These are phyloP conservation scores for Yamadazyma sp. DNA, from an alignment of 1,139 yeast species.

Conservation along the genomic window DNA sequence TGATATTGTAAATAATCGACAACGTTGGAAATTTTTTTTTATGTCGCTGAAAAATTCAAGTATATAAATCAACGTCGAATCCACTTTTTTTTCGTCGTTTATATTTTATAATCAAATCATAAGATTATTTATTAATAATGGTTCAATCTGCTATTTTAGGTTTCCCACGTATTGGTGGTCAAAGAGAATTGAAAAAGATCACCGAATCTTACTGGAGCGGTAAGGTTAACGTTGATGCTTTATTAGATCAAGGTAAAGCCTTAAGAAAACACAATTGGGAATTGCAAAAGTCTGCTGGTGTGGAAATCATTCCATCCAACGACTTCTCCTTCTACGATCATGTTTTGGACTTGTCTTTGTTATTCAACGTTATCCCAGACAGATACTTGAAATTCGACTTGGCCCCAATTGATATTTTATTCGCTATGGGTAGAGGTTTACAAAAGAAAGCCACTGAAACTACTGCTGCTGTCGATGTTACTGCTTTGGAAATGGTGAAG, in stretches of 20 bases:
- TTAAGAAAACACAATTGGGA: constrained; percentile 97
- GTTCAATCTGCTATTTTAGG: constrained; percentile 97
- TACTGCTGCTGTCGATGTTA: constrained; percentile 90
- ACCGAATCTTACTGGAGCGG: constrained; percentile 99
- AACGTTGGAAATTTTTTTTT: constrained; percentile 2
- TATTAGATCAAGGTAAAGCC: constrained; percentile 89
- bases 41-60: constrained; percentile 1
- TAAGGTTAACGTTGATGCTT: constrained; percentile 82
- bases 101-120: neutral
- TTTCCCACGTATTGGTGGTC: constrained; percentile 99
- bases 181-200: constrained; percentile 98
- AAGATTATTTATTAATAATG: constrained; percentile 42
- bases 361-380: constrained; percentile 95
- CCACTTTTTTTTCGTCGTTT: constrained; percentile 4
- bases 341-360: constrained; percentile 85
- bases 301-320: constrained; percentile 93
- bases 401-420: constrained; percentile 86
- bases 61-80: constrained; percentile 4
- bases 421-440: constrained; percentile 99
- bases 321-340: constrained; percentile 99
- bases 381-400: constrained; percentile 92
- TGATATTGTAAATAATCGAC: constrained; percentile 10
- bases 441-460: constrained; percentile 94
- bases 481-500: constrained; percentile 99
- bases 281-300: constrained; percentile 96